Evolutionary conservation across 306 rosid genomes (phyloP).

Genomic region (Casuarina glauca): DNA sequence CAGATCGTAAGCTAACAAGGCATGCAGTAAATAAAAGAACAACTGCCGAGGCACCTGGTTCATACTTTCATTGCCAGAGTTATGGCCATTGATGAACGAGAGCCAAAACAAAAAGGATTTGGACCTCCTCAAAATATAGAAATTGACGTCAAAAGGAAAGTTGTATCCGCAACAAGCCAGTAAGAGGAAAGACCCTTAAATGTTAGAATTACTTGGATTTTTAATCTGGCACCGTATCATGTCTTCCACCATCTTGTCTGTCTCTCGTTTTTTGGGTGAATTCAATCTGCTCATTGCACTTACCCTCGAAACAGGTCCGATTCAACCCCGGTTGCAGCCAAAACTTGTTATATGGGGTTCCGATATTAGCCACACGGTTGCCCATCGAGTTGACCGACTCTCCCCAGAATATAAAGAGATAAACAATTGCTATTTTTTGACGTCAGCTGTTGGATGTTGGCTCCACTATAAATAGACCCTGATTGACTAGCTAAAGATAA

Average conservation of each 20-base stretch:
- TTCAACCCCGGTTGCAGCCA: background rate
- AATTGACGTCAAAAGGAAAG: too few species aligned
- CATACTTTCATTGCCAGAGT: too few species aligned
- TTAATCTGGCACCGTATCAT: background rate
- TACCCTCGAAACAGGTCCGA: background rate
- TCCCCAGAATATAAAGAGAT: too few species aligned
- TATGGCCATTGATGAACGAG: too few species aligned
- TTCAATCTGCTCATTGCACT: background rate
- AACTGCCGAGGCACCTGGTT: too few species aligned
- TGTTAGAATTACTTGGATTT: background rate
- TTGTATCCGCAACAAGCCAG: too few species aligned
- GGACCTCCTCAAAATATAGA: too few species aligned
- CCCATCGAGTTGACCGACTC: background rate
- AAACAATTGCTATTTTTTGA: slow-evolving; percentile 3
- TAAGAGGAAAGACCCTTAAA: background rate
- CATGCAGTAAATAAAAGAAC: too few species aligned
- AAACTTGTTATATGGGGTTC: background rate
- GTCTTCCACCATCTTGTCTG: background rate
- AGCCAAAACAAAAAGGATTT: too few species aligned
- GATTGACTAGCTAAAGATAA: background rate
- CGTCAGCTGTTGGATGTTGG: background rate
- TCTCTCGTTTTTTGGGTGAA: background rate
- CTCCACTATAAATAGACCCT: background rate
- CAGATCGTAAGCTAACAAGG: too few species aligned
- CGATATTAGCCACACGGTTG: background rate